These are phyloP conservation scores for Heritiera fomes DNA, from an alignment of 345 rosid species.

Conservation along the genomic window DNA sequence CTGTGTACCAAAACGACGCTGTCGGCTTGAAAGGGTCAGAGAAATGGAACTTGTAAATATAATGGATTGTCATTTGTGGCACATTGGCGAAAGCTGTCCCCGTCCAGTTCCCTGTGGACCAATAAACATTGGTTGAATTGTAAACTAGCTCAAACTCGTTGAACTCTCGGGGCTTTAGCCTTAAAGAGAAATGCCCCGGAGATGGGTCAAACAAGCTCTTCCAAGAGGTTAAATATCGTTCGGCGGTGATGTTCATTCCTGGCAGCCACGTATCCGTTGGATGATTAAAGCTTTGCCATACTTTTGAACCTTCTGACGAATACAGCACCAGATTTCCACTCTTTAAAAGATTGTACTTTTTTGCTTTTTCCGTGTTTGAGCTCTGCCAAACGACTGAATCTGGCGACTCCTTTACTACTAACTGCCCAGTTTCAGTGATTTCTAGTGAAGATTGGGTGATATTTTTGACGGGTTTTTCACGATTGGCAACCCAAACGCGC, in stretches of 20 bases:
- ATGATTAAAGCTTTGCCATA: slow-evolving; percentile 62
- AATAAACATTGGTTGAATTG: slow-evolving; percentile 36
- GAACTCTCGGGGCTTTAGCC: slow-evolving; percentile 36
- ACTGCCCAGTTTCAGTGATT: slow-evolving; percentile 33
- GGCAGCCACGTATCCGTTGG: slow-evolving; percentile 66
- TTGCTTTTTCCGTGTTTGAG: slow-evolving; percentile 32
- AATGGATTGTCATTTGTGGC: slow-evolving; percentile 52
- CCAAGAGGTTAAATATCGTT: slow-evolving; percentile 42
- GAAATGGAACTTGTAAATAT: slow-evolving; percentile 65
- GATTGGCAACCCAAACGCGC: slow-evolving; percentile 60
- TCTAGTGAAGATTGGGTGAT: slow-evolving; percentile 27
- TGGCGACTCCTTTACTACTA: slow-evolving; percentile 40
- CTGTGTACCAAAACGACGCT: slow-evolving; percentile 61
- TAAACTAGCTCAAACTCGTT: slow-evolving; percentile 52
- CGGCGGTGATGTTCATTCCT: slow-evolving; percentile 45
- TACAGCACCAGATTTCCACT: slow-evolving; percentile 50
- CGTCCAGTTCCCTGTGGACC: slow-evolving; percentile 66
- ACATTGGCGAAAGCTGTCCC: slow-evolving; percentile 47
- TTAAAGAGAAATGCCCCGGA: slow-evolving; percentile 40
- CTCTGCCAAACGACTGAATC: slow-evolving; percentile 46
- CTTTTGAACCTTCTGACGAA: slow-evolving; percentile 27
- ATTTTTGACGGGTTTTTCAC: slow-evolving; percentile 39
- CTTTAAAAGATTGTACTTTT: slow-evolving; percentile 31
- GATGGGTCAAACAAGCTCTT: slow-evolving; percentile 46
- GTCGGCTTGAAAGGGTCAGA: slow-evolving; percentile 46